These are phyloP conservation scores for Clonostachys byssicola DNA, from an alignment of 2,329 filamentous ascomycete genomes.

Conservation along the genomic window DNA sequence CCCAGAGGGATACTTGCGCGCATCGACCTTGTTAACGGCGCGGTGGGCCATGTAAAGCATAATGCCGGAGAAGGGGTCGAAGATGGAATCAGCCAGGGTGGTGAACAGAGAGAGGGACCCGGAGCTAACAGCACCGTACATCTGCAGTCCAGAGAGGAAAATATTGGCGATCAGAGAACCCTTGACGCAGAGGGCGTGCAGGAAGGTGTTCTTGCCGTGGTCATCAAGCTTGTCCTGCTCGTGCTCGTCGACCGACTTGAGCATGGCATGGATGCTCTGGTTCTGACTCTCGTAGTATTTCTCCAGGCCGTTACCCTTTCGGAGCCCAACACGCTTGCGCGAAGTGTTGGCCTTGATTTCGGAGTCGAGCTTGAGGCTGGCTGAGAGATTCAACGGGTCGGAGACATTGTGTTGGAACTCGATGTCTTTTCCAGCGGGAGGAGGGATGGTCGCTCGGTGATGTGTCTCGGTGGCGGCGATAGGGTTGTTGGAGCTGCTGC, in stretches of 20 bases:
- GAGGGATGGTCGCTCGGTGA: neutral
- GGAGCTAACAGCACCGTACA: slow-evolving; percentile 53
- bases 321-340: slow-evolving; percentile 16
- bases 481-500: too few species aligned
- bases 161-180: slow-evolving; percentile 46
- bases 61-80: neutral
- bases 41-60: slow-evolving; percentile 1
- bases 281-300: slow-evolving; percentile 44
- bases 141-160: slow-evolving; percentile 51
- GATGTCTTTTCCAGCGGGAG: neutral
- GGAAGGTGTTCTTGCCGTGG: neutral
- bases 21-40: neutral
- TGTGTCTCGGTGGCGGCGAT: neutral
- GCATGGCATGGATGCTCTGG: slow-evolving; percentile 44
- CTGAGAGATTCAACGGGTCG: neutral
- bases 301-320: slow-evolving; percentile 27
- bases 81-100: slow-evolving; percentile 50
- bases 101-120: slow-evolving; percentile 60
- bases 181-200: slow-evolving; percentile 43
- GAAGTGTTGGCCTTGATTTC: neutral
- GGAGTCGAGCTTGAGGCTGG: neutral
- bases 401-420: neutral
- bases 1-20: slow-evolving; percentile 26
- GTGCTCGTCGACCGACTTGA: slow-evolving; percentile 48
- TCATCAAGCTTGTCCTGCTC: slow-evolving; percentile 44